phyloP scores from a whole-genome alignment of 441 rosid species.

The Populus hybrid region DNA sequence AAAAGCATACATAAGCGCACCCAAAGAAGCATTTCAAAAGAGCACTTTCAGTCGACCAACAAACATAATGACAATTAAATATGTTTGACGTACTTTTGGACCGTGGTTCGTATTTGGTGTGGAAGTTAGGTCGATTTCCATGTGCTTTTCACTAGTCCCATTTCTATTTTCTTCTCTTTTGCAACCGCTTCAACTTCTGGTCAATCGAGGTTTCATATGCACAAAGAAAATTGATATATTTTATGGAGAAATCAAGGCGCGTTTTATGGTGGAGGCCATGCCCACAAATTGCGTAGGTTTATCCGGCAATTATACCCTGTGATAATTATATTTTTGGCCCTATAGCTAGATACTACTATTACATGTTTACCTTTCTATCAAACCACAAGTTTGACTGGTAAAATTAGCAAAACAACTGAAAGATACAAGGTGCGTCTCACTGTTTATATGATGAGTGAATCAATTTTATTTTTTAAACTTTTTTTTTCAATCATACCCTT shows the following conservation, averaged over 20 bases:
- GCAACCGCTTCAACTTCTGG: too few relatives aligned
- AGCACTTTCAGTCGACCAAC: not conserved
- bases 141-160: not conserved
- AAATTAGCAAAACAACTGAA: too few relatives aligned
- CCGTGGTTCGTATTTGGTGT: not conserved
- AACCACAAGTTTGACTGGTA: too few relatives aligned
- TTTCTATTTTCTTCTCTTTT: not conserved
- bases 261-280: not conserved
- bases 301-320: too few relatives aligned
- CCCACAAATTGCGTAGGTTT: too few relatives aligned
- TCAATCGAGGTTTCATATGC: not conserved
- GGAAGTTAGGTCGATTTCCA: not conserved
- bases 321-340: too few relatives aligned
- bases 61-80: not conserved
- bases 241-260: not conserved
- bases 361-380: too few relatives aligned
- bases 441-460: too few relatives aligned
- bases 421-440: too few relatives aligned
- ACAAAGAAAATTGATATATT: not conserved
- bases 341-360: too few relatives aligned
- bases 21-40: not conserved
- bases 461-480: too few relatives aligned
- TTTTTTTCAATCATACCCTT: too few relatives aligned
- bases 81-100: not conserved
- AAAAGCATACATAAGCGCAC: not conserved